Evolutionary conservation across 225 moss, liverwort and hornwort genomes (phyloP), one percentile per base, ranked within the genome.

Genomic region (Pseudoscleropodium purum): DNA sequence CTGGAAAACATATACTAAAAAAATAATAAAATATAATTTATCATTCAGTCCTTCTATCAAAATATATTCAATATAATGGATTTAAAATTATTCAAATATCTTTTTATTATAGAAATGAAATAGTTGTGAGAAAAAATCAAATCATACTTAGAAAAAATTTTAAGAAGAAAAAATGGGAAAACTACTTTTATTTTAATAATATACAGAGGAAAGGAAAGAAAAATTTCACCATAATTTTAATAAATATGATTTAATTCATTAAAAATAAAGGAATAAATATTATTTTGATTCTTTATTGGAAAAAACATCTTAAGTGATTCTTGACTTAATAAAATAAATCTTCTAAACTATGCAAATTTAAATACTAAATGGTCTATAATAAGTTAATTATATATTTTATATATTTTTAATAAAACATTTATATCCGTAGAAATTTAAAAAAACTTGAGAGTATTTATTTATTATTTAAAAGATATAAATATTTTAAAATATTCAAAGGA

Each of bases 61-160:
- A 41, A 9, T 26, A 0, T 15, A 26, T 43, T 43, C 27, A 9
- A 17, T 27, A 15, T 27, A 27, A 23, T 16, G 16, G 27, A 27
- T 73, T 16, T 43, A 43, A 41, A 43, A 39, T 16, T 5, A 43
- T 73, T 73, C 43, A 43, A 43, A 73, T 73, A 16, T 29, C 1
- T 0, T 39, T 17, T 16, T 5, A 17, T 29, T 1, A 17, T 3
- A 43, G 0, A 74, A 29, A 29, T 10, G 1, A 29, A 18, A 30
- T 45, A 29, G 30, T 10, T 45, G 6, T 11, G 1, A 3, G 10
- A 73, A 17, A 20, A 30, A 74, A 45, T 15, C 14, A 25, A 43
- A 43, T 29, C 6, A 45, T 45, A 39, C 4, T 39, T 72, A n/a
- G n/a, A 15, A n/a, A 26, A 70, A 68, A 41, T 2, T 6, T 19